These are phyloP conservation scores for Plenodomus lindquistii DNA, from an alignment of 2,329 filamentous ascomycete species.

Conservation along the genomic window DNA sequence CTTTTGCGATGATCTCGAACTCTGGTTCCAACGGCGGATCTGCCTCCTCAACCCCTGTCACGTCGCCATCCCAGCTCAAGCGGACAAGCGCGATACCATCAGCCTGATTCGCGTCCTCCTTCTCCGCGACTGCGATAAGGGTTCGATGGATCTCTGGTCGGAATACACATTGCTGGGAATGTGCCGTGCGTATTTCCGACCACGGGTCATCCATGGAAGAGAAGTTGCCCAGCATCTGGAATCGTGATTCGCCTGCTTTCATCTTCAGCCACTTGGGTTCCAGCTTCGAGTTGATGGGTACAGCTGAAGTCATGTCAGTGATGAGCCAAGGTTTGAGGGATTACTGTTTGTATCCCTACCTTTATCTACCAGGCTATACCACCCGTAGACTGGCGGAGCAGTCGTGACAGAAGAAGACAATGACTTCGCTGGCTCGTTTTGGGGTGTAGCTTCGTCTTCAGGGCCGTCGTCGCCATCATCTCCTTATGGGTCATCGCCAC, in stretches of 20 bases:
- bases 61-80: not conserved
- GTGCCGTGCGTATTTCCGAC: not conserved
- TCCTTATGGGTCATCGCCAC: no score
- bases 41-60: not conserved
- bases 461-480: no score
- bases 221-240: conserved; percentile 3
- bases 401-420: not conserved
- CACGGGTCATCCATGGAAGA: conserved; percentile 1
- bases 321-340: not conserved
- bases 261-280: not conserved
- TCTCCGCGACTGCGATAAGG: conserved; percentile 1
- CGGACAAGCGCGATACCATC: not conserved
- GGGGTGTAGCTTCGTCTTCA: no score
- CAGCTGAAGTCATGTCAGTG: not conserved
- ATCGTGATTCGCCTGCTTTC: conserved; percentile 1
- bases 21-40: not conserved
- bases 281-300: conserved; percentile 2
- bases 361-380: conserved; percentile 2
- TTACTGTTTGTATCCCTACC: not conserved
- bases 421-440: not conserved
- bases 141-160: not conserved
- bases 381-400: not conserved
- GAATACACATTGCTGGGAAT: conserved; percentile 1
- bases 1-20: not conserved
- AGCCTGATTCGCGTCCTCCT: not conserved